Evolutionary conservation across 805 yeast species (phyloP).

Genomic region (Yarrowia sp.): DNA sequence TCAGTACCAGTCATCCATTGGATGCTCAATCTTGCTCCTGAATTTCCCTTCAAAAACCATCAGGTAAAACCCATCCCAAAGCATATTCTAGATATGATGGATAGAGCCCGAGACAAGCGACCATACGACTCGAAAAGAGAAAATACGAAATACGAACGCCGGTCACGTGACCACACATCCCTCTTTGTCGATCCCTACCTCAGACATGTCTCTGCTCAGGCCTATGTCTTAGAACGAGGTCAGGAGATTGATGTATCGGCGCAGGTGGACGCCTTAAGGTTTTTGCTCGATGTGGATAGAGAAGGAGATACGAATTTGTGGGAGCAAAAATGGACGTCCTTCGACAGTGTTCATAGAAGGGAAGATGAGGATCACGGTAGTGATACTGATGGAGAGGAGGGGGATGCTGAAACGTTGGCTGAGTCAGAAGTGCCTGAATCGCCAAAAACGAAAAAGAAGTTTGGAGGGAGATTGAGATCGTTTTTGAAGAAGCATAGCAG

Average conservation of each 20-base stretch:
- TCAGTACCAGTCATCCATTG: neutral
- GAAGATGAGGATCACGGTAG: neutral
- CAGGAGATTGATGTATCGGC: neutral
- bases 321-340: slow-evolving; percentile 11
- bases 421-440: neutral
- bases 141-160: neutral
- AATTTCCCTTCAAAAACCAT: neutral
- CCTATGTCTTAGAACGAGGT: neutral
- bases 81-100: slow-evolving; percentile 5
- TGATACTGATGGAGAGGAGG: neutral
- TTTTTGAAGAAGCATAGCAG: neutral
- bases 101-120: neutral
- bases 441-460: neutral
- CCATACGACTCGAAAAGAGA: neutral
- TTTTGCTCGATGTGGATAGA: slow-evolving; percentile 2
- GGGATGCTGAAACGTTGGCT: neutral
- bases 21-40: neutral
- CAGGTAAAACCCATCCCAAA: neutral
- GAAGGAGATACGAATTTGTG: slow-evolving; percentile 1
- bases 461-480: neutral
- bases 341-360: neutral
- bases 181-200: neutral
- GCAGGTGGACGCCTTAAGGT: neutral
- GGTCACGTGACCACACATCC: slow-evolving; percentile 1
- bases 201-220: neutral